Conservation (phyloP, 2,329 filamentous ascomycete species). For the Thermochaetoides dissita region DNA sequence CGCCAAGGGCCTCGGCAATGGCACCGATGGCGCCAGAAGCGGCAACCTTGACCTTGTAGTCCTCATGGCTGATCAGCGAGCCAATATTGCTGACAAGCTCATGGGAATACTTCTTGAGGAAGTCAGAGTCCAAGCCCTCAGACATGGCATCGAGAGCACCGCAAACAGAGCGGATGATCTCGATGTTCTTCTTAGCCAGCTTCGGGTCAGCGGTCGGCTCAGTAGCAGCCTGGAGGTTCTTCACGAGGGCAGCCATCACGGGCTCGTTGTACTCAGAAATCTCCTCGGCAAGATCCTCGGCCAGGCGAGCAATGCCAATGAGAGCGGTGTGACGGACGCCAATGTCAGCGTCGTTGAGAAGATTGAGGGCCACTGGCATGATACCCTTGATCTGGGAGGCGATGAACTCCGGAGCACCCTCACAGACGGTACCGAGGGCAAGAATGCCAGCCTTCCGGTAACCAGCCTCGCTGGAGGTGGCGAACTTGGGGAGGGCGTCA, state of each 20-base stretch:
- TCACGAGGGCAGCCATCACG: conserved; percentile 70
- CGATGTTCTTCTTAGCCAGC: conserved; percentile 59
- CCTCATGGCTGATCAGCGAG: conserved; percentile 67
- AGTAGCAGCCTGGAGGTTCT: conserved; percentile 75
- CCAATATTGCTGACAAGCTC: conserved; percentile 77
- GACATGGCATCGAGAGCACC: conserved; percentile 84
- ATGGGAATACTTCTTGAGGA: conserved; percentile 68
- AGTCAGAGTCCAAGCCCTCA: conserved; percentile 66
- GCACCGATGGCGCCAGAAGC: conserved; percentile 83
- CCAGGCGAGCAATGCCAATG: conserved; percentile 75
- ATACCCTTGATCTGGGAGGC: conserved; percentile 80
- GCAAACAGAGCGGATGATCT: conserved; percentile 80
- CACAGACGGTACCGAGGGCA: conserved; percentile 82
- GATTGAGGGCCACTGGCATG: conserved; percentile 68
- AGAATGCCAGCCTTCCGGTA: conserved; percentile 84
- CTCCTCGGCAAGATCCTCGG: conserved; percentile 86
- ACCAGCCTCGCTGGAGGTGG: conserved; percentile 58
- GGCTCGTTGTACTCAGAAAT: conserved; percentile 72
- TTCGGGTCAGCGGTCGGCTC: conserved; percentile 47
- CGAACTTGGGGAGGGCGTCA: conserved; percentile 71
- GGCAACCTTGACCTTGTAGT: conserved; percentile 79
- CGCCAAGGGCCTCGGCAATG: conserved; percentile 72
- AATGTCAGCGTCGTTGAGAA: conserved; percentile 72
- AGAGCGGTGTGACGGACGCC: conserved; percentile 78
- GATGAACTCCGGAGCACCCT: conserved; percentile 94